Base-by-base conservation (phyloP, 768 basidiomycete species). In the Wakefieldia striispora region DNA sequence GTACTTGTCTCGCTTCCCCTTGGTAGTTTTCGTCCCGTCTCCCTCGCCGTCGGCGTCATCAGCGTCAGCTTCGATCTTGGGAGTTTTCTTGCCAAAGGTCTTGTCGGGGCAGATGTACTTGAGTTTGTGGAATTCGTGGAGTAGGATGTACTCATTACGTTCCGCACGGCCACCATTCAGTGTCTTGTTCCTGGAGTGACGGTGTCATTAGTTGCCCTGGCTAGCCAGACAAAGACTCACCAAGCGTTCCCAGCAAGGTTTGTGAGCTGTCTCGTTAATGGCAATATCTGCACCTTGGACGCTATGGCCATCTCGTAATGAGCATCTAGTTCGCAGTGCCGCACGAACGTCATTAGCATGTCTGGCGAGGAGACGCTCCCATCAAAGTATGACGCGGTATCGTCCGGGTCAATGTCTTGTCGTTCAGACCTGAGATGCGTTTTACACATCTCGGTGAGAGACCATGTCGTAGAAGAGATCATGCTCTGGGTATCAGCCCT, bases 51-150 rank as follows among this genome's bases (percentile, higher is more conserved):
- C 76, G 11, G 75, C 78, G 39, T 84, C 83, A 19, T 80, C 79
- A 43, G 78, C 79, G 40, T 78, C 73, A 3, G 71, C 67, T 48
- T 78, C 77, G 16, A 65, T 61, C 69, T 75, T 81, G 6, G 68
- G 74, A 3, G 74, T 68, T 66, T 87, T 91, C 73, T 91, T 91
- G 34, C 87, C 87, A 70, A 81, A 94, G 1, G 78, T 77, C 68
- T 98, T 98, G 75, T 99, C 97, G 1, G 97, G 97, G 56, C 93
- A 92, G 57, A 99, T 84, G 62, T 95, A 97, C 67, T 97, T 97
- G 38, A 94, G 79, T 13, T 86, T 81, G 65, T 99, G 94, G 72
- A 99, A 99, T 66, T 98, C 95, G 66, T 99, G 97, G 16, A 99
- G 77, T 37, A 99, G 72, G 81, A 99, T 97, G 75, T 95, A 99